Percentiles rank a stretch among this genome's conserved stretches.
Evolutionary conservation across 2,329 filamentous ascomycete genomes (phyloP).

Genomic region (Claviceps quebecensis): DNA sequence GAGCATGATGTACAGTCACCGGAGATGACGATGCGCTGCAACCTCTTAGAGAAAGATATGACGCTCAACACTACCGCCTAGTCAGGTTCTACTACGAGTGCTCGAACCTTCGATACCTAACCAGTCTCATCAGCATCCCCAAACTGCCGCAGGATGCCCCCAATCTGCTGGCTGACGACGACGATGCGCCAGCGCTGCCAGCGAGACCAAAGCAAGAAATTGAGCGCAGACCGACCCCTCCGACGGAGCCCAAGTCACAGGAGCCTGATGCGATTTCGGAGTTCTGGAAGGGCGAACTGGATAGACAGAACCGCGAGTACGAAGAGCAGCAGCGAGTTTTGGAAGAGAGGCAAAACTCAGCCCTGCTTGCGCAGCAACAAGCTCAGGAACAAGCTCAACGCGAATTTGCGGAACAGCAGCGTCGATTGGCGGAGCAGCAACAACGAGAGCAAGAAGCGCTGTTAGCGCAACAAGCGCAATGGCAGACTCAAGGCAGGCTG

Average conservation of each 20-base stretch:
- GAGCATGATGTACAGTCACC: conserved; percentile 43
- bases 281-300: conserved; percentile 92
- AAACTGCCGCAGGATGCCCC: conserved; percentile 92
- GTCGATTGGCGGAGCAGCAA: conserved; percentile 76
- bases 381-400: conserved; percentile 73
- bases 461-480: conserved; percentile 73
- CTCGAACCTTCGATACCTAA: conserved; percentile 91
- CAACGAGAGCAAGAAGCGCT: conserved; percentile 82
- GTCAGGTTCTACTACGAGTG: conserved; percentile 99
- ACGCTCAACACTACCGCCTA: conserved; percentile 90
- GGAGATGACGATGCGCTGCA: conserved; percentile 88
- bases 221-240: conserved; percentile 53
- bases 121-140: conserved; percentile 87
- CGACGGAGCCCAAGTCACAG: conserved; percentile 51
- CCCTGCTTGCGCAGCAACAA: conserved; percentile 68
- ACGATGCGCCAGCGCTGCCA: conserved; percentile 69
- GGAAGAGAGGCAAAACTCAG: conserved; percentile 73
- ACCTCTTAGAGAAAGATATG: conserved; percentile 75
- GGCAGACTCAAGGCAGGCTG: conserved; percentile 89
- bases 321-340: conserved; percentile 85
- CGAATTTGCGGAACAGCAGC: conserved; percentile 95
- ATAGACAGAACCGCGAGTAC: conserved; percentile 84
- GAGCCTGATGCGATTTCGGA: conserved; percentile 94
- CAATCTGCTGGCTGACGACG: conserved; percentile 74
- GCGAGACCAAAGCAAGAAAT: conserved; percentile 65